Evolutionary conservation across 495 filamentous ascomycete species (phyloP), one percentile per base, ranked within the genome.

Genomic region (Poronia punctata): DNA sequence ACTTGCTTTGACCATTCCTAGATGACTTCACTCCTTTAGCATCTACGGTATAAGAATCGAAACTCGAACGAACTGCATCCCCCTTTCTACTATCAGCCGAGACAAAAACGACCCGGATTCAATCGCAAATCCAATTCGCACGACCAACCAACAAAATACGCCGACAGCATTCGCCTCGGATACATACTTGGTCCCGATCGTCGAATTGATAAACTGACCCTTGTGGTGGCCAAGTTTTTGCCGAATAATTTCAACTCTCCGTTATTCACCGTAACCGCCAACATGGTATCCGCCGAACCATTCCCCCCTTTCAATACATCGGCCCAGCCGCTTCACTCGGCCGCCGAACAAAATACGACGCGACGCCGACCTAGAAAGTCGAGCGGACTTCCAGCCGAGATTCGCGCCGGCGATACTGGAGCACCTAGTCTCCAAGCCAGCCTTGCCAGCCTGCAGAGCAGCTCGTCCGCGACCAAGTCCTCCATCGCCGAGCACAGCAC

Each of bases 361-460:
- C 68, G 67, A 38, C 68, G 67, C 43, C 59, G 66, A 36, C 63
- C 67, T 35, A 67, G 68, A 49, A 70, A 70, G 52, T 68, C 65
- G 23, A 71, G 67, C 54, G 62, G 57, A n/a, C 55, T 70, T 22
- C 66, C 61, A 23, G 43, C 38, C 32, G 64, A 66, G 15, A 44
- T 71, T 44, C 58, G 61, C n/a, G 55, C 68, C 15, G 67, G 67
- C 43, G 69, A 71, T 47, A 72, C 69, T 6, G 69, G 66, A 28
- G 66, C 66, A 35, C 67, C 67, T 1, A 63, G 59, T 33, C 48
- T 72, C 31, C 62, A 64, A 11, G 59, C 67, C 7, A 61, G 63
- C 52, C 51, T 68, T 10, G 65, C 62, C 14, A 64, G 57, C 33
- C 48, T 64, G 18, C 52, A 52, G 19, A 32, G 35, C 37, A 41